Base-by-base conservation (phyloP, 129 eudicot genomes). In the Chrysanthemum seticuspe region DNA sequence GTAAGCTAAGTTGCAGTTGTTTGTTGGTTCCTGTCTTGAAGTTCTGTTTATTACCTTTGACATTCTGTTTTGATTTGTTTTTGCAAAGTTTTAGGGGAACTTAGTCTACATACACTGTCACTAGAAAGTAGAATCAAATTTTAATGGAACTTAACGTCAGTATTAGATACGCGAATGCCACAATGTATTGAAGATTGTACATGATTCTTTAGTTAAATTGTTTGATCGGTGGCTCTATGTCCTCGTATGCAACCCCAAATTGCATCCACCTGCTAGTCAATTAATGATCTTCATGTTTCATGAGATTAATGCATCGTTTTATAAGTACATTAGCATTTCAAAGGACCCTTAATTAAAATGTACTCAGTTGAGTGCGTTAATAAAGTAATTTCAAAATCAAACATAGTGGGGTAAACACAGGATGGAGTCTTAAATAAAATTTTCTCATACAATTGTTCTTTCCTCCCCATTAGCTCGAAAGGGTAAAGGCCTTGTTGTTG, bases 401-500 rank as follows among this genome's bases (percentile, higher is more conserved):
- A 40, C 3, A 2, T 65, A 4, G 52, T 65, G 54, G 70, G 53
- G 29, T 40, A 9, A 11, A 16, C 55, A 65, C 31, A 48, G 57
- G 5, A 18, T 6, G 10, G 45, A 36, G 47, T 40, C 47, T 6
- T 44, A 7, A 55, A 10, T 16, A 0, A 4, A 11, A 10, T 16
- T 55, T 71, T 27, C 45, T 40, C 13, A 12, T 61, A 53, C 4
- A 49, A 21, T 67, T 34, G 62, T 10, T 5, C 31, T 73, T 48
- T 62, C 70, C 16, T 25, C 68, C 25, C 48, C 60, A 48, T 73
- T 34, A 51, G 25, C 56, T 54, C 65, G 36, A 74, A 74, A 74
- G 65, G 40, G 15, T 63, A 63, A 74, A 62, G 62, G 78, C 53
- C 45, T 50, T 47, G 70, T 18, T 40, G 64, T 50, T 63, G 64